Conservation (phyloP, 2,329 filamentous ascomycete species). For the Colletotrichum cordylinicola region DNA sequence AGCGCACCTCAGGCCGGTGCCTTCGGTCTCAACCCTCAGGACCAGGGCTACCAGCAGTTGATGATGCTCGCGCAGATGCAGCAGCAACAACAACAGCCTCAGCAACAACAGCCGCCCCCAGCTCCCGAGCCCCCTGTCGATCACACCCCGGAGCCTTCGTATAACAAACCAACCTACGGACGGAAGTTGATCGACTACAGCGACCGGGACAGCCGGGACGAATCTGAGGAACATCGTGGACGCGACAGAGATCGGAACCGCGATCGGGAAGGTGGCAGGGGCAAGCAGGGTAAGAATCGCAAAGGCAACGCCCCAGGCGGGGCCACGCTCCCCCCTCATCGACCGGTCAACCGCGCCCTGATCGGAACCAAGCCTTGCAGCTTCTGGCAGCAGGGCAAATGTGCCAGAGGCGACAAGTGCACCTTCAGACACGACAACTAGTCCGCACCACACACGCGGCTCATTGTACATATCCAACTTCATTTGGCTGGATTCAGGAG, state of each 20-base stretch:
- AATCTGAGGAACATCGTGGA: constrained; percentile 24
- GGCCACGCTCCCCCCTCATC: constrained; percentile 43
- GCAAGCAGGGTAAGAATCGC: constrained; percentile 46
- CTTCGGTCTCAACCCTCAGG: constrained; percentile 39
- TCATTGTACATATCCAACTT: neutral
- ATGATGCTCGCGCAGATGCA: constrained; percentile 44
- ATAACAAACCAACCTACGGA: constrained; percentile 23
- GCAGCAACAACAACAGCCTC: constrained; percentile 28
- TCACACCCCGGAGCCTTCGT: constrained; percentile 20
- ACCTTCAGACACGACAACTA: constrained; percentile 71
- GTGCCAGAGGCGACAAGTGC: constrained; percentile 75
- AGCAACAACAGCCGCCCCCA: constrained; percentile 22
- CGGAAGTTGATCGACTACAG: constrained; percentile 19
- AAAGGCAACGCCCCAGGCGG: constrained; percentile 32
- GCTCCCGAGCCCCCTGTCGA: neutral
- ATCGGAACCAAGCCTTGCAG: constrained; percentile 73
- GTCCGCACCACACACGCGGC: neutral
- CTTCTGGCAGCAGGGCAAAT: constrained; percentile 75
- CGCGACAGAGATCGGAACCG: constrained; percentile 31
- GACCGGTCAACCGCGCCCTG: constrained; percentile 58
- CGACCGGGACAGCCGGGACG: constrained; percentile 8
- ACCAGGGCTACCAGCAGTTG: constrained; percentile 45
- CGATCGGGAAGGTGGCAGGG: constrained; percentile 30
- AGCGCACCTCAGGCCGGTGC: constrained; percentile 20
- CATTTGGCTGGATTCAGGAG: neutral